A percentile compares a stretch with the other conserved stretches of the same genome.
phyloP scores from a whole-genome alignment of 371 early-diverging fungal species.

The Apophysomyces elegans region DNA sequence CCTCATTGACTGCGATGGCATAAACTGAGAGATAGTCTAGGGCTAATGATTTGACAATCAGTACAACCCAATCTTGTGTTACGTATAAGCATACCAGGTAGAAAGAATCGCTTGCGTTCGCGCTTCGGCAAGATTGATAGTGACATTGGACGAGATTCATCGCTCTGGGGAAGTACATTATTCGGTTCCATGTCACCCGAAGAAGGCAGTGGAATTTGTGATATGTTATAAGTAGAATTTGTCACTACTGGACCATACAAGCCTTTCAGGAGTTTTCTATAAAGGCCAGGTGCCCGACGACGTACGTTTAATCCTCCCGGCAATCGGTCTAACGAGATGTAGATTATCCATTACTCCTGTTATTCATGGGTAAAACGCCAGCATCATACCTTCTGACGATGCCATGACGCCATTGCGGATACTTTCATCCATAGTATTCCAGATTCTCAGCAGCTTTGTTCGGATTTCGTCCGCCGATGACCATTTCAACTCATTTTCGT shows the following conservation, averaged over 20 bases:
- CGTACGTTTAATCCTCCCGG: slow-evolving; percentile 86
- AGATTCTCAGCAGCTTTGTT: slow-evolving; percentile 74
- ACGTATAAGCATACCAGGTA: slow-evolving; percentile 31
- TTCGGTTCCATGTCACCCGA: slow-evolving; percentile 15
- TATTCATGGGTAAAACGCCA: neutral
- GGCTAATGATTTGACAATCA: slow-evolving; percentile 45
- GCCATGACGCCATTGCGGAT: slow-evolving; percentile 78
- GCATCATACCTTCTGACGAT: slow-evolving; percentile 32
- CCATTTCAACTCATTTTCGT: slow-evolving; percentile 93
- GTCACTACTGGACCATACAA: slow-evolving; percentile 57
- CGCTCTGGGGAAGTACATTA: slow-evolving; percentile 5
- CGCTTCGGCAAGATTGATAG: slow-evolving; percentile 46
- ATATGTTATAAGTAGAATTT: slow-evolving; percentile 27
- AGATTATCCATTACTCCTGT: neutral
- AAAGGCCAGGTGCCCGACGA: slow-evolving; percentile 89
- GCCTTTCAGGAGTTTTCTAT: slow-evolving; percentile 84
- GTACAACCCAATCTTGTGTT: neutral
- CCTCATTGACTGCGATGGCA: slow-evolving; percentile 97
- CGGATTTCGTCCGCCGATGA: slow-evolving; percentile 78
- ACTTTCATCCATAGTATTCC: slow-evolving; percentile 94
- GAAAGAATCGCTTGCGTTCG: slow-evolving; percentile 49
- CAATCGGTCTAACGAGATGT: slow-evolving; percentile 45
- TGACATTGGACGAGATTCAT: slow-evolving; percentile 32
- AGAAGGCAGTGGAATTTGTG: slow-evolving; percentile 24
- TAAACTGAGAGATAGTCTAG: slow-evolving; percentile 93